Evolutionary conservation across 2,329 filamentous ascomycete genomes (phyloP).

Genomic region (Orbilia blumenaviensis): DNA sequence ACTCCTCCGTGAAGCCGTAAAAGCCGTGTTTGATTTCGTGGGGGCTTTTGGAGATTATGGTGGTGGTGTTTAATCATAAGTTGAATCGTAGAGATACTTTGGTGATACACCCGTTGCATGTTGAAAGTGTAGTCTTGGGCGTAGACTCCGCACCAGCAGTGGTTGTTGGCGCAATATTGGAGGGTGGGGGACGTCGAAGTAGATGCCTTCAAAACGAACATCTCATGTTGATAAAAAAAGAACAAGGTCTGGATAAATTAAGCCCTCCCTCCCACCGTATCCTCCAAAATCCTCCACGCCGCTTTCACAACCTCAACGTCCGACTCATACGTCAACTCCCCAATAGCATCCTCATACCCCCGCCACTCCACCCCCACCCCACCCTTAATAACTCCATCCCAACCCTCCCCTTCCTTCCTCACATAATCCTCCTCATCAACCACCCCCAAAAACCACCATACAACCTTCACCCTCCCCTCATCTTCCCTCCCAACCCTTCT

Average conservation of each 20-base stretch:
- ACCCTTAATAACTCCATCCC: slow-evolving; percentile 15
- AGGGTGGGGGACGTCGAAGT: neutral
- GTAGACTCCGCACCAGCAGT: no score
- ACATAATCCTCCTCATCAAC: slow-evolving; percentile 38
- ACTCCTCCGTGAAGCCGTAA: no score
- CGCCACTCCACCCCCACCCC: slow-evolving; percentile 19
- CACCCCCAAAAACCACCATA: slow-evolving; percentile 34
- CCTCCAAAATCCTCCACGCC: slow-evolving; percentile 16
- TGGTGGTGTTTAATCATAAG: no score
- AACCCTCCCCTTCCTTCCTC: slow-evolving; percentile 6
- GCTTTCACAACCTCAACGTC: slow-evolving; percentile 14
- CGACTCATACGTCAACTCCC: slow-evolving; percentile 18
- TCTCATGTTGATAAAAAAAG: neutral
- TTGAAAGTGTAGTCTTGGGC: no score
- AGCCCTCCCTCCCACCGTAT: neutral
- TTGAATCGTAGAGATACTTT: no score
- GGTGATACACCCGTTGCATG: no score
- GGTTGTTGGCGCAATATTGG: neutral
- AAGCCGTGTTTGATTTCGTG: no score
- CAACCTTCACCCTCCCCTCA: slow-evolving; percentile 25
- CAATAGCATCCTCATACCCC: slow-evolving; percentile 18
- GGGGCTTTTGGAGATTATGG: no score
- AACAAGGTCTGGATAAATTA: no score
- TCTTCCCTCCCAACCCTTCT: slow-evolving; percentile 5
- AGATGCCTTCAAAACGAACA: neutral